Evolutionary conservation across 116 monocot species (phyloP).

Genomic region (Trichopus zeylanicus): DNA sequence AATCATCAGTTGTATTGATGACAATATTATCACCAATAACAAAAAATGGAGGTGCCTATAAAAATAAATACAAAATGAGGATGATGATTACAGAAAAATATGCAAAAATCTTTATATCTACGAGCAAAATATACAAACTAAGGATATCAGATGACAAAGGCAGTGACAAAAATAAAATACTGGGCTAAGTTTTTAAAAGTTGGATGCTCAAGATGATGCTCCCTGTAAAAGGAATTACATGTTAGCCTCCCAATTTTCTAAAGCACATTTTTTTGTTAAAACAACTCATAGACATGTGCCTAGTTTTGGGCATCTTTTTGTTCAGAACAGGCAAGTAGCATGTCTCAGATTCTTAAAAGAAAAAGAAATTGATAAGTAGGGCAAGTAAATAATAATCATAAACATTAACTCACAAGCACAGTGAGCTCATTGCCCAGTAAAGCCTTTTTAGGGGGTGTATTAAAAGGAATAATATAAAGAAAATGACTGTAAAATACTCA

Average conservation of each 20-base stretch:
- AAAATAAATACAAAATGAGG: slow-evolving; percentile 4
- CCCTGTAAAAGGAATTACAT: background rate
- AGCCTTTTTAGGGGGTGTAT: slow-evolving; percentile 70
- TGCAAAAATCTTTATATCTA: background rate
- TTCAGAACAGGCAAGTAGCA: background rate
- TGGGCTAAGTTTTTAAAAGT: no score
- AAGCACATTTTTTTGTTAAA: no score
- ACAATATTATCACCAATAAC: slow-evolving; percentile 57
- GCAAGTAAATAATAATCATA: background rate
- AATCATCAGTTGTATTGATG: slow-evolving; percentile 59
- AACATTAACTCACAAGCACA: slow-evolving; percentile 43
- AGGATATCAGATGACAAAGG: background rate
- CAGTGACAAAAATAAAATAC: no score
- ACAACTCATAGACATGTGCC: background rate
- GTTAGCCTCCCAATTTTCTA: background rate
- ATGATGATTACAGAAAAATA: background rate
- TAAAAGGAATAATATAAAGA: no score
- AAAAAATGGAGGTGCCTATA: slow-evolving; percentile 56
- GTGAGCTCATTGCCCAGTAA: slow-evolving; percentile 72
- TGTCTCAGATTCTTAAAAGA: background rate
- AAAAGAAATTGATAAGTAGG: background rate
- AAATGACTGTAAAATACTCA: no score
- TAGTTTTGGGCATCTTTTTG: background rate
- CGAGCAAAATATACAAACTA: background rate
- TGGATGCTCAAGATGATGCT: no score